Base-by-base conservation (phyloP, 2,329 filamentous ascomycete genomes). In the Penicillium brasilianum region DNA sequence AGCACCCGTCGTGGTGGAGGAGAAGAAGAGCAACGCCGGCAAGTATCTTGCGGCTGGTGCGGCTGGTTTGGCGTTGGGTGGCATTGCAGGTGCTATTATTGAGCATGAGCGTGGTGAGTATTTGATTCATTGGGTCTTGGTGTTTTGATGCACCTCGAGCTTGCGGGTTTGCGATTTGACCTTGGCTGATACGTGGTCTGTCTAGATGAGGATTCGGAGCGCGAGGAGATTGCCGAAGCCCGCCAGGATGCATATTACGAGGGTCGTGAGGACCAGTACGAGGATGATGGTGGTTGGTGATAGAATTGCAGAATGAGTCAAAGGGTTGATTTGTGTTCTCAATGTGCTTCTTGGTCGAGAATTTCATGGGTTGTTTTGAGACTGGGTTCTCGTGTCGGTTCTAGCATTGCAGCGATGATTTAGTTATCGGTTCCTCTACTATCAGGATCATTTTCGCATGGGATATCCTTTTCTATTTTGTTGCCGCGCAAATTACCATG, bases 21-120 rank as follows among this genome's bases (percentile, higher is more conserved):
- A 76, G 57, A 73, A 80, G 63, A 74, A 81, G 65, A 76, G 77
- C 51, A 80, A 82, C 28, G 80, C 79, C 57, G 81, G 82, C 37
- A 82, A 83, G 68, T 79, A 85, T 68, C 72, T 88, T 20, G 77
- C 85, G 39, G 85, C 82, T 22, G 87, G 83, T 55, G 83, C 84
- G 6, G 87, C 81, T 46, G 87, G 87, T 70, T 63, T 88, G 30
- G 86, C 84, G 0, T 77, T 82, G 9, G 85, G 85, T 63, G 83
- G 81, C 46, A 71, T 86, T 36, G 87, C 84, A 11, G 87, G 86
- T 50, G 87, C 85, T 4, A 70, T 87, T 37, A 73, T 88, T 59
- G 83, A 82, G 13, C 80, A 87, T 69, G 84, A 83, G 56, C 64
- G 87, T 14, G 77, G 87, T 88, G 80, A 60, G 82, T 78, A n/a